A percentile compares a stretch with the other conserved stretches of the same genome.
Evolutionary conservation across 768 basidiomycete genomes (phyloP).

Genomic region (Russula earlei): DNA sequence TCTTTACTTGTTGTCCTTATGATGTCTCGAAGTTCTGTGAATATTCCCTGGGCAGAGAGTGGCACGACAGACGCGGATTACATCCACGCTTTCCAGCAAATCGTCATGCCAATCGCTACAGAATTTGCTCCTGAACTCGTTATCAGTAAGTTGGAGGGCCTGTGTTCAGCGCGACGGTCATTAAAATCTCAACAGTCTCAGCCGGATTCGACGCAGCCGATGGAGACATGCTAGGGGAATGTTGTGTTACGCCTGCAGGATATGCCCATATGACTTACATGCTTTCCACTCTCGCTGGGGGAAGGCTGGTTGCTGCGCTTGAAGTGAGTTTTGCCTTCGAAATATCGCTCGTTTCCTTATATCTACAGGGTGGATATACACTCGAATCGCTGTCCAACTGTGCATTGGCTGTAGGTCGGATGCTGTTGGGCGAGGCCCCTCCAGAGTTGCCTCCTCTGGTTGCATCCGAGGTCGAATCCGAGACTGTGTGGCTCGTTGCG

Average conservation of each 20-base stretch:
- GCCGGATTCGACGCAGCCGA: conserved; percentile 96
- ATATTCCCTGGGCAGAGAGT: conserved; percentile 84
- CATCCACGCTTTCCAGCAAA: conserved; percentile 88
- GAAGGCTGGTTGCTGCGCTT: conserved; percentile 84
- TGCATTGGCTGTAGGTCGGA: conserved; percentile 73
- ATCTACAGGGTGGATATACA: conserved; percentile 84
- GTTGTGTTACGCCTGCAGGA: conserved; percentile 81
- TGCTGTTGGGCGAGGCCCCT: conserved; percentile 87
- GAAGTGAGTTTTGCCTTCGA: conserved; percentile 49
- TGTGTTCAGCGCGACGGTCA: not conserved
- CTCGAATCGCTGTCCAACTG: conserved; percentile 81
- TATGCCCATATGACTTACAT: conserved; percentile 99
- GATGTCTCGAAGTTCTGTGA: conserved; percentile 61
- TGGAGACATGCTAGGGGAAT: conserved; percentile 88
- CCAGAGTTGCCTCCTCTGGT: conserved; percentile 61
- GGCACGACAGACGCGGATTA: conserved; percentile 96
- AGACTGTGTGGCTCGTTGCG: conserved; percentile 84
- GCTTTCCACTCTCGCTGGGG: conserved; percentile 79
- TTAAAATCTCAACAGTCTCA: conserved; percentile 52
- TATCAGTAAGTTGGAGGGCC: conserved; percentile 55
- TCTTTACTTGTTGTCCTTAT: conserved; percentile 5
- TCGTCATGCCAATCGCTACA: conserved; percentile 94
- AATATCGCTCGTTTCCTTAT: not conserved
- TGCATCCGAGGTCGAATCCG: conserved; percentile 74
- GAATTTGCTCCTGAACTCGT: conserved; percentile 96